A percentile compares a stretch with the other conserved stretches of the same genome.
Evolutionary conservation across 805 yeast species (phyloP).

Genomic region (Hanseniaspora jakobsenii): DNA sequence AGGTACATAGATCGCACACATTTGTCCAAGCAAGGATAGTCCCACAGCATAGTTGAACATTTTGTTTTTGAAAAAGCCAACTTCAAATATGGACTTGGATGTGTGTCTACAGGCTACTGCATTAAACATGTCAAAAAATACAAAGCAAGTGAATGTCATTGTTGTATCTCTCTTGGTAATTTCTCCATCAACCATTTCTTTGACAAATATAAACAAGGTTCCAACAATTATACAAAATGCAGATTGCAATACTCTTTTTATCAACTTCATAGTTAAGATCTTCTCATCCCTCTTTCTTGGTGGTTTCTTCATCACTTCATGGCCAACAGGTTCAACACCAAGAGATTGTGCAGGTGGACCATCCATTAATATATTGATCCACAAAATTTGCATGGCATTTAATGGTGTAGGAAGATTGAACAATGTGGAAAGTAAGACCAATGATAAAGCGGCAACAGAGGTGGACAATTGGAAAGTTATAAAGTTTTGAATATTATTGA

Average conservation of each 20-base stretch:
- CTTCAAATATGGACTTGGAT: constrained; percentile 66
- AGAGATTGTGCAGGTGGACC: constrained; percentile 98
- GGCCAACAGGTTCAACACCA: constrained; percentile 96
- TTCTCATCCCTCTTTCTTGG: constrained; percentile 82
- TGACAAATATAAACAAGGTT: constrained; percentile 72
- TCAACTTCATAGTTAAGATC: constrained; percentile 58
- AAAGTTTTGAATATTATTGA: constrained; percentile 88
- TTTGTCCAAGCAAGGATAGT: constrained; percentile 77
- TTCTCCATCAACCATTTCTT: constrained; percentile 70
- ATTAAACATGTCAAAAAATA: constrained; percentile 90
- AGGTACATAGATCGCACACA: constrained; percentile 87
- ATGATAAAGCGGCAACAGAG: constrained; percentile 83
- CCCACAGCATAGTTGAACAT: constrained; percentile 93
- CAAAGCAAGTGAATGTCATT: constrained; percentile 97
- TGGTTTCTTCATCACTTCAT: constrained; percentile 90
- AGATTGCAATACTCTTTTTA: constrained; percentile 62
- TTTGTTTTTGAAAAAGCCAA: constrained; percentile 64
- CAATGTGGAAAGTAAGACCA: constrained; percentile 77
- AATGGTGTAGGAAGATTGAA: constrained; percentile 85
- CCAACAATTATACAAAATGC: constrained; percentile 72
- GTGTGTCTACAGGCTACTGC: constrained; percentile 88
- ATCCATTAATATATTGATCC: constrained; percentile 97
- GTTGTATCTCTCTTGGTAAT: constrained; percentile 94
- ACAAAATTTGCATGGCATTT: constrained; percentile 94
- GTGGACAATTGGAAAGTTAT: constrained; percentile 92